These are phyloP conservation scores for Aspergillus clavatus DNA, from an alignment of 2,329 filamentous ascomycete genomes.

Conservation along the genomic window DNA sequence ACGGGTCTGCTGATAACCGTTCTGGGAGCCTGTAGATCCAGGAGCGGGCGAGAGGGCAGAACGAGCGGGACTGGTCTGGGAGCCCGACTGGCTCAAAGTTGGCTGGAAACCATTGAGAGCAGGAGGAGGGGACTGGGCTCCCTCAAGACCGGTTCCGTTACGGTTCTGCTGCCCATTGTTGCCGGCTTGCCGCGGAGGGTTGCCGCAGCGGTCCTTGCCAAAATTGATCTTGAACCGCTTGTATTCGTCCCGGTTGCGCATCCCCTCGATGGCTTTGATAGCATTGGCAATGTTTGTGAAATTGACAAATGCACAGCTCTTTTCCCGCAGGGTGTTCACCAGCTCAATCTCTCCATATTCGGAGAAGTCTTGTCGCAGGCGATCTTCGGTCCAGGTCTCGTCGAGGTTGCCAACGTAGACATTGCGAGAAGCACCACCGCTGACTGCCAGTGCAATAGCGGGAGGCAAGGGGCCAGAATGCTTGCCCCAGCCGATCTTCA, in stretches of 20 bases:
- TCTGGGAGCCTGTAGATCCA: slow-evolving; percentile 50
- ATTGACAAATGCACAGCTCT: slow-evolving; percentile 99
- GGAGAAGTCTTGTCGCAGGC: slow-evolving; percentile 90
- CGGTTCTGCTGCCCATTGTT: slow-evolving; percentile 63
- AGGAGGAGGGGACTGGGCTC: slow-evolving; percentile 50
- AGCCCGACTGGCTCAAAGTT: slow-evolving; percentile 49
- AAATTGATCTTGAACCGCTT: slow-evolving; percentile 99
- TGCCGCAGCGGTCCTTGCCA: slow-evolving; percentile 96
- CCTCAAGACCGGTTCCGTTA: slow-evolving; percentile 50
- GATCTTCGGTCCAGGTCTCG: slow-evolving; percentile 95
- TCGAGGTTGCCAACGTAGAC: slow-evolving; percentile 98
- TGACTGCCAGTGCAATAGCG: slow-evolving; percentile 92
- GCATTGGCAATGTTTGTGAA: slow-evolving; percentile 99
- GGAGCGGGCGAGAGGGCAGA: slow-evolving; percentile 51
- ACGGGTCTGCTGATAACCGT: slow-evolving; percentile 53
- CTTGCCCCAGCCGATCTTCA: slow-evolving; percentile 99
- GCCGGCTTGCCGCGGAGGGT: slow-evolving; percentile 83
- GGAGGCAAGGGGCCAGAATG: slow-evolving; percentile 94
- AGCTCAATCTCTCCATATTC: slow-evolving; percentile 98
- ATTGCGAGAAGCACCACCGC: slow-evolving; percentile 93
- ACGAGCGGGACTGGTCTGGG: slow-evolving; percentile 58
- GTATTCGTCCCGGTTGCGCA: slow-evolving; percentile 93
- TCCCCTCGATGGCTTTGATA: slow-evolving; percentile 97
- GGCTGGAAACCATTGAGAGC: slow-evolving; percentile 56
- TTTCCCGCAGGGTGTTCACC: slow-evolving; percentile 93